phyloP scores from a whole-genome alignment of 768 basidiomycete genomes.

The Russula dissimulans region DNA sequence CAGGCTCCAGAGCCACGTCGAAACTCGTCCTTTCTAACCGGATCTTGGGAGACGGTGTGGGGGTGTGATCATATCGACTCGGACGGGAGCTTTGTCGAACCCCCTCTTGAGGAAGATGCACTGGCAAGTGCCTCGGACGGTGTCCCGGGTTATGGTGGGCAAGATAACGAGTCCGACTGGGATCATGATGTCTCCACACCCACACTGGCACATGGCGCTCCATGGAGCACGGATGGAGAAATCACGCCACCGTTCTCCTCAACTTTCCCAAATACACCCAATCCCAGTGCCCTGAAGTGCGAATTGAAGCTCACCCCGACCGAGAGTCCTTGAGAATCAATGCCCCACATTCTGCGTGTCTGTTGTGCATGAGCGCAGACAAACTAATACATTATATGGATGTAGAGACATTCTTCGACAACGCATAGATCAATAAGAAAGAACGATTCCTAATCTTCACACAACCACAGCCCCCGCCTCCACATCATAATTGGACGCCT shows the following conservation, averaged over 20 bases:
- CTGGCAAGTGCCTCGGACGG: background rate
- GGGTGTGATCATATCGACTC: background rate
- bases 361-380: too few relatives aligned
- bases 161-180: background rate
- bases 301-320: background rate
- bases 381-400: too few relatives aligned
- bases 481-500: constrained; percentile 12
- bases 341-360: background rate
- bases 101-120: background rate
- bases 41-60: constrained; percentile 6
- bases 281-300: background rate
- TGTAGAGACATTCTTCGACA: too few relatives aligned
- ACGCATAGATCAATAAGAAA: too few relatives aligned
- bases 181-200: background rate
- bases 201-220: background rate
- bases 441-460: too few relatives aligned
- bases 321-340: background rate
- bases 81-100: background rate
- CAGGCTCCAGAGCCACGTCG: constrained; percentile 5
- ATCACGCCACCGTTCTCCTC: constrained; percentile 3
- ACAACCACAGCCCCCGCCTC: too few relatives aligned
- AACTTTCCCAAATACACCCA: background rate
- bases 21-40: background rate
- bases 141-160: background rate
- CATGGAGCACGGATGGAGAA: background rate